Base-by-base conservation (phyloP, 768 basidiomycete species). In the Lyophyllum shimeji region DNA sequence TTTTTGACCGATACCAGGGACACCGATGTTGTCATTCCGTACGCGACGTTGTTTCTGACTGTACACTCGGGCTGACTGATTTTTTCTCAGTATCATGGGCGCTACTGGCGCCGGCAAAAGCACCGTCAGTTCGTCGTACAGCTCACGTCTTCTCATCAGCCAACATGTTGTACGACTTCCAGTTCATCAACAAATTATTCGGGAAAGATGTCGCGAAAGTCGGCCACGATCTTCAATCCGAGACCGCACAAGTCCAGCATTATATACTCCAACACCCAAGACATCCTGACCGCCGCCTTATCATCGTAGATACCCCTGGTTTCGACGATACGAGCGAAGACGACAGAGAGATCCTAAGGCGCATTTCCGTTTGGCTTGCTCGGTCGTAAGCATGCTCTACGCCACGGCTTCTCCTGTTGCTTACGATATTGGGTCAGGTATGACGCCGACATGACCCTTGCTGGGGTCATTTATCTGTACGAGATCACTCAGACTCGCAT, bases 241-340 rank as follows among this genome's bases (percentile, higher is more conserved):
- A 59, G 9, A 62, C 60, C 7, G 50, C 52, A 12, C 55, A 56
- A n/a, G 27, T 62, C 2, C 57, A 62, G 1, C 57, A 59, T n/a
- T 47, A 50, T 39, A 29, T 59, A 21, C 2, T 56, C 4, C 51
- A 45, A 12, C 50, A 58, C 42, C 42, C 56, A 1, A 15, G 53
- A 42, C 18, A 46, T 37, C 25, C 44, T 0, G 45, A 43, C n/a
- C 53, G 55, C 11, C 61, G 63, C 4, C 29, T 64, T 18, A 52
- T 64, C 37, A 23, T 66, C 2, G 45, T 66, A 12, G 65, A 66
- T 33, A 66, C 65, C 1, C 65, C 65, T n/a, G 65, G 65, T 7
- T 66, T 66, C 29, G 65, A 66, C 34, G 59, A 64, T 50, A 64
- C 65, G 1, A 49, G 37, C 33, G 18, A 31, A 18, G 50, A 53